A percentile compares a stretch with the other conserved stretches of the same genome.
Conservation (phyloP, 441 rosid species). For the Populus trichocarpa region DNA sequence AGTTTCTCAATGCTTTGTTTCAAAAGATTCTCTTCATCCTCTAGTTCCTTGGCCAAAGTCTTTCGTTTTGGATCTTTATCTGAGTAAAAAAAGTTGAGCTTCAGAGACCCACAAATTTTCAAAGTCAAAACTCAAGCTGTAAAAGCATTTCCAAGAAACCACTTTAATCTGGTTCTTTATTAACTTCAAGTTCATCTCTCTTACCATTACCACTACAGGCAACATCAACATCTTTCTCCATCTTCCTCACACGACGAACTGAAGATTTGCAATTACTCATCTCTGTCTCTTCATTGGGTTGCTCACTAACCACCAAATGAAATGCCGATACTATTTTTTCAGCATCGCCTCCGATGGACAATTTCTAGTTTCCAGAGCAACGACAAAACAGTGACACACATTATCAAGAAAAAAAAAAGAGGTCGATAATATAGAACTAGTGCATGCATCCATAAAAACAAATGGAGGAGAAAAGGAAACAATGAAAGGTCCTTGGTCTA, state of each 20-base stretch:
- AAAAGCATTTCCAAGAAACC: constrained; percentile 4
- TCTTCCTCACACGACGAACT: constrained; percentile 59
- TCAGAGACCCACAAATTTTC: constrained; percentile 7
- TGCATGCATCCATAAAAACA: neutral
- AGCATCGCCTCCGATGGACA: constrained; percentile 66
- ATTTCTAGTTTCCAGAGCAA: constrained; percentile 50
- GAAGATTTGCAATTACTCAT: constrained; percentile 80
- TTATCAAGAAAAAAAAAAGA: neutral
- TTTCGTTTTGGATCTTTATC: constrained; percentile 54
- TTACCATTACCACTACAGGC: constrained; percentile 56
- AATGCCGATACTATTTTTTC: constrained; percentile 93
- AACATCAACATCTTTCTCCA: constrained; percentile 72
- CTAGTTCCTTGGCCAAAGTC: constrained; percentile 51
- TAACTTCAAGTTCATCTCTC: constrained; percentile 1
- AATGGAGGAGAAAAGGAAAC: neutral
- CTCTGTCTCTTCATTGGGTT: constrained; percentile 70
- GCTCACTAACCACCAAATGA: constrained; percentile 66
- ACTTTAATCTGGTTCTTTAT: neutral
- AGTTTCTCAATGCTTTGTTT: constrained; percentile 71
- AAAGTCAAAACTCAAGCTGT: constrained; percentile 11
- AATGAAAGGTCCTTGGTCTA: constrained; percentile 16
- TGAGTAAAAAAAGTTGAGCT: constrained; percentile 18
- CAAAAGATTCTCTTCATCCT: constrained; percentile 57
- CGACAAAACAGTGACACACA: neutral
- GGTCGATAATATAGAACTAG: neutral